Evolutionary conservation across 192 early-diverging fungal species (phyloP).

Genomic region (Coemansia sp.): DNA sequence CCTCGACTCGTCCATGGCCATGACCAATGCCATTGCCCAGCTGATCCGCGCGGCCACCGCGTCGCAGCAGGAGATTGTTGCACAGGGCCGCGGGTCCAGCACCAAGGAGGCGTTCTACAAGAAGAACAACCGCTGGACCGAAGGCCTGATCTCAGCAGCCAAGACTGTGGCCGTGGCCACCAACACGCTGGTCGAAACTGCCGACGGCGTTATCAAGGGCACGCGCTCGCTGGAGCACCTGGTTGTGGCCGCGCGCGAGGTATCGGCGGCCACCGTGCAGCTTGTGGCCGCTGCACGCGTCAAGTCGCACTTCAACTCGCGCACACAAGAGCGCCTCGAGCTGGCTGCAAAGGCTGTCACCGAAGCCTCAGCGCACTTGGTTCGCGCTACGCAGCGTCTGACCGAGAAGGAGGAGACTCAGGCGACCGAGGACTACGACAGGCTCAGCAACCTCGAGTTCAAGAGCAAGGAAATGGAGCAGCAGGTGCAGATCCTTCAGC

Average conservation of each 20-base stretch:
- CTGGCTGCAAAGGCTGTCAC: slow-evolving; percentile 89
- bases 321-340: slow-evolving; percentile 92
- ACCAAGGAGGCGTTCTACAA: slow-evolving; percentile 92
- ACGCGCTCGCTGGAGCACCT: slow-evolving; percentile 90
- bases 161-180: slow-evolving; percentile 94
- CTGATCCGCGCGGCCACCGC: slow-evolving; percentile 92
- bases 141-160: slow-evolving; percentile 95
- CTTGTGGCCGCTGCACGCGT: slow-evolving; percentile 94
- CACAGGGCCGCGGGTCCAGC: slow-evolving; percentile 77
- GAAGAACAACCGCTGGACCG: slow-evolving; percentile 99
- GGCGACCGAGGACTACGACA: slow-evolving; percentile 57
- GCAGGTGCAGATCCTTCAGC: slow-evolving; percentile 92
- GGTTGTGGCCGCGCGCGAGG: slow-evolving; percentile 96
- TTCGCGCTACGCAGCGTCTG: slow-evolving; percentile 85
- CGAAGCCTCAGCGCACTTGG: slow-evolving; percentile 83
- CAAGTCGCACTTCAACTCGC: slow-evolving; percentile 87
- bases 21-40: slow-evolving; percentile 91
- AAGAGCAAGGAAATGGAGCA: slow-evolving; percentile 97
- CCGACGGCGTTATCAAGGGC: slow-evolving; percentile 91
- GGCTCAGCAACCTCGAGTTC: slow-evolving; percentile 86
- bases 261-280: slow-evolving; percentile 93
- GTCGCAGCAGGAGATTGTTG: slow-evolving; percentile 96
- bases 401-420: slow-evolving; percentile 64
- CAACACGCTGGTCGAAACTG: slow-evolving; percentile 85
- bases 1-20: slow-evolving; percentile 82